Conservation (phyloP, 345 rosid species). For the Aquilaria malaccensis region DNA sequence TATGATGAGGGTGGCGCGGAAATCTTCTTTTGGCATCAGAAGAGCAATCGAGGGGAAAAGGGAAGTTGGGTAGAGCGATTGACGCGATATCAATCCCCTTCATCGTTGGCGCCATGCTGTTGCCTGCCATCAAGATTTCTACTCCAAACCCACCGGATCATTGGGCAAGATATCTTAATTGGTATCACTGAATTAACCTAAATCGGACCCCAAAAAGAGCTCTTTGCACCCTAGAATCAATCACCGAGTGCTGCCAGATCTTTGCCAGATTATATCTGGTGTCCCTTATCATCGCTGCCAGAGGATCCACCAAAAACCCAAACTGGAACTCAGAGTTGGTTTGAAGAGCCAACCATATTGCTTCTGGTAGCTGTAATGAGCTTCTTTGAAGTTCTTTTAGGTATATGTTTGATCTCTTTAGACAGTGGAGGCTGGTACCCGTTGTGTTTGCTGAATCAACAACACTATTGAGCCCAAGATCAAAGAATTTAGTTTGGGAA, state of each 20-base stretch:
- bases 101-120: slow-evolving; percentile 47
- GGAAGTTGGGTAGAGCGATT: too few relatives aligned
- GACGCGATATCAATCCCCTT: neutral
- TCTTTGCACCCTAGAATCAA: slow-evolving; percentile 23
- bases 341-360: too few relatives aligned
- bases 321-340: slow-evolving; percentile 1
- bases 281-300: slow-evolving; percentile 42
- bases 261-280: slow-evolving; percentile 48
- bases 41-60: too few relatives aligned
- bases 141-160: slow-evolving; percentile 37
- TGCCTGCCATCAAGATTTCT: slow-evolving; percentile 33
- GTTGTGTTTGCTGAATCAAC: slow-evolving; percentile 12
- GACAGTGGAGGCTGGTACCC: slow-evolving; percentile 40
- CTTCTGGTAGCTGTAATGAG: too few relatives aligned
- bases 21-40: too few relatives aligned
- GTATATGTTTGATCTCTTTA: slow-evolving; percentile 31
- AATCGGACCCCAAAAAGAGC: slow-evolving; percentile 24
- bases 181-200: slow-evolving; percentile 24
- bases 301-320: slow-evolving; percentile 55
- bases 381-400: neutral
- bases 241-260: slow-evolving; percentile 74
- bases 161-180: slow-evolving; percentile 24
- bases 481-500: too few relatives aligned
- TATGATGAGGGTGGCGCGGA: too few relatives aligned
- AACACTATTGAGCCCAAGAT: too few relatives aligned